Base-by-base conservation (phyloP, 2,329 filamentous ascomycete genomes). In the Venturia aucupariae region DNA sequence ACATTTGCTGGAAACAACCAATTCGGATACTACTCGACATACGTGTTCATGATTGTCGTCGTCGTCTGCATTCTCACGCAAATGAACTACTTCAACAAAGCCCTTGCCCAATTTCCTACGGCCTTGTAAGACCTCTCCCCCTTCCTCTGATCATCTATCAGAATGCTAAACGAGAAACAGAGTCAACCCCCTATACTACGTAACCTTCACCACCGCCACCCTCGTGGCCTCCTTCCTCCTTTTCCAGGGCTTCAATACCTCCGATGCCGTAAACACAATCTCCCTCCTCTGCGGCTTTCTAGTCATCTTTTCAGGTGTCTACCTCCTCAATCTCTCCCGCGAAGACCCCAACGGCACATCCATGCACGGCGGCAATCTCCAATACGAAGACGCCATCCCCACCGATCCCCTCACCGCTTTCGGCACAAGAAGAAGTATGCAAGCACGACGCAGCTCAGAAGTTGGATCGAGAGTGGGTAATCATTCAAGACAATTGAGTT, bases 11-110 rank as follows among this genome's bases (percentile, higher is more conserved):
- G 93, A 63, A 89, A 95, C 77, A 99, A 99, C 77, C 94, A 99
- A 76, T 97, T 99, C 76, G 86, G 85, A 5, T 90, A 96, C 70
- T 90, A 95, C 2, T 96, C 92, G 61, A 99, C 95, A 66, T 99
- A 99, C 71, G 92, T 97, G 68, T 99, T 99, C 75, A 87, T 93
- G 77, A 97, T 99, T 69, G 85, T 97, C 68, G 94, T 92, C 0
- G 82, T 83, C 3, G 90, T 97, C 68, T 99, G 94, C 80, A 97
- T 99, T 73, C 76, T 99, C 69, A 97, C 92, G 10, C 94, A 99
- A 81, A 97, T 99, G 94, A 99, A 99, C 77, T 99, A 99, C 77
- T 96, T 99, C 78, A 99, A 99, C 82, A 99, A 99, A 78, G 94
- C 94, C 8, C 80, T 99, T 66, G 95, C 91, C 76, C 92, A 95